Percentiles rank a stretch among this genome's conserved stretches.
These are phyloP conservation scores for Solanum pinnatisectum DNA, from an alignment of 257 asterid species.

Conservation along the genomic window DNA sequence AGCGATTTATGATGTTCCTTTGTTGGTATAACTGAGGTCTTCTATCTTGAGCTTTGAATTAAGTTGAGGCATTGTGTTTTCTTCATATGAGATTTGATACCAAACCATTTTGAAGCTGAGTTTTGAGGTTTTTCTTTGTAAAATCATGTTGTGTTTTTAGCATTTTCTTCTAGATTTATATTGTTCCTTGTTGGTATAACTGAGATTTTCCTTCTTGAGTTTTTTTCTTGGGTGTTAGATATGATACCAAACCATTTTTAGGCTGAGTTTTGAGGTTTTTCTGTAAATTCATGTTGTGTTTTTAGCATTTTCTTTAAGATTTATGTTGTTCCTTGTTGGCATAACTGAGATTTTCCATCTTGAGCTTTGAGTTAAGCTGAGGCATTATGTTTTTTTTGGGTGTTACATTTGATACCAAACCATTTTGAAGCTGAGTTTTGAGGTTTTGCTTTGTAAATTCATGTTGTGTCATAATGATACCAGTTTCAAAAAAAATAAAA, in stretches of 20 bases:
- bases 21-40: background rate
- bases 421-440: background rate
- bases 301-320: background rate
- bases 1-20: background rate
- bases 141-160: background rate
- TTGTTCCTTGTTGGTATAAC: background rate
- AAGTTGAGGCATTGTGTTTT: background rate
- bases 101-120: background rate
- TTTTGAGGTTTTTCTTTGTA: background rate
- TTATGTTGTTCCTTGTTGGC: background rate
- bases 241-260: background rate
- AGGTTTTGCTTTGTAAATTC: background rate
- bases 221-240: background rate
- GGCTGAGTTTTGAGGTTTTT: background rate
- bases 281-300: background rate
- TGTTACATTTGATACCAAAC: background rate
- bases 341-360: background rate
- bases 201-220: background rate
- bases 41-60: background rate
- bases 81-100: background rate
- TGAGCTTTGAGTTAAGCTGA: background rate
- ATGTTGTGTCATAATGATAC: background rate
- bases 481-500: background rate
- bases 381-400: background rate
- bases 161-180: background rate